Percentiles rank a stretch among this genome's conserved stretches.
Evolutionary conservation across 306 rosid species (phyloP).

Genomic region (Ormosia semicastrata): DNA sequence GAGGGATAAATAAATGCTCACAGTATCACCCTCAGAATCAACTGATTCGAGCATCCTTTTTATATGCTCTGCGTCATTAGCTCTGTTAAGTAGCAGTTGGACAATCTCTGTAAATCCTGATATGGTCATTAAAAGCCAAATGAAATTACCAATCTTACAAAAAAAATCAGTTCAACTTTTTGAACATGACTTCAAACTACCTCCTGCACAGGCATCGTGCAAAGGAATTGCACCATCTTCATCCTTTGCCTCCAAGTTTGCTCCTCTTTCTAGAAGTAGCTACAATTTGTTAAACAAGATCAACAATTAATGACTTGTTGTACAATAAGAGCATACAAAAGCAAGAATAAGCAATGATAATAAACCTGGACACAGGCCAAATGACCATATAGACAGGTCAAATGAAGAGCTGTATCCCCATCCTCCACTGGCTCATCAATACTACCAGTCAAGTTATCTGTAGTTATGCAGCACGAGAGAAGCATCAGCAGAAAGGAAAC

Average conservation of each 20-base stretch:
- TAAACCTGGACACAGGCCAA: conserved; percentile 67
- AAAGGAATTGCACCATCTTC: conserved; percentile 92
- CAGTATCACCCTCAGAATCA: conserved; percentile 93
- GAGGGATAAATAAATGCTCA: conserved; percentile 41
- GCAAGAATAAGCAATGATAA: not conserved
- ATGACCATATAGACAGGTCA: conserved; percentile 88
- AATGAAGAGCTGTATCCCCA: conserved; percentile 90
- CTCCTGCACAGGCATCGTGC: conserved; percentile 97
- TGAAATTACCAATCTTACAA: not conserved
- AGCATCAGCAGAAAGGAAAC: conserved; percentile 21
- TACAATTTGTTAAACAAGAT: conserved; percentile 32
- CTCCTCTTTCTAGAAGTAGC: conserved; percentile 89
- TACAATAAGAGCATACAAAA: not conserved
- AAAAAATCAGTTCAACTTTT: not conserved
- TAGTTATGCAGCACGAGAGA: conserved; percentile 4
- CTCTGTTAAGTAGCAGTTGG: conserved; percentile 62
- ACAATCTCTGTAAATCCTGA: conserved; percentile 77
- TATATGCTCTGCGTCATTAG: conserved; percentile 43
- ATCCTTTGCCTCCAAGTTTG: conserved; percentile 66
- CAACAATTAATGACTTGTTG: not conserved
- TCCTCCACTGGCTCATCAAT: conserved; percentile 90
- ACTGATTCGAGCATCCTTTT: conserved; percentile 81
- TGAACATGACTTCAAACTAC: conserved; percentile 32
- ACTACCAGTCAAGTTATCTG: conserved; percentile 76
- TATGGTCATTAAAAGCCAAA: not conserved